Percentiles rank a stretch among this genome's conserved stretches.
Evolutionary conservation across 257 asterid species (phyloP).

Genomic region (Solanum microdontum): DNA sequence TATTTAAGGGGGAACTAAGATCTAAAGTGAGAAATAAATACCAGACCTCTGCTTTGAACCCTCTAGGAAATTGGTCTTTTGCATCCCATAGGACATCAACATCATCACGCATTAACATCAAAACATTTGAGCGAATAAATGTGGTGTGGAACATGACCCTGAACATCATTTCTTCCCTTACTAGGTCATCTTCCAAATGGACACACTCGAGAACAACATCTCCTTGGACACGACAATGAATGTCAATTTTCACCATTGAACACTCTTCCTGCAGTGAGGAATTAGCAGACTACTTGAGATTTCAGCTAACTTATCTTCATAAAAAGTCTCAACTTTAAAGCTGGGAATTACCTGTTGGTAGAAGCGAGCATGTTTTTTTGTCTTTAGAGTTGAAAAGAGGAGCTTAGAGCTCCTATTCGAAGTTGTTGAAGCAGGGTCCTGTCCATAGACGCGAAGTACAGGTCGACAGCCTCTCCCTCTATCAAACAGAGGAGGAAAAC

Average conservation of each 20-base stretch:
- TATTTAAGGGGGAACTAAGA: constrained; percentile 3
- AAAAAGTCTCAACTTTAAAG: constrained; percentile 8
- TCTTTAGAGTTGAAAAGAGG: constrained; percentile 59
- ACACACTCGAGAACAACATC: constrained; percentile 91
- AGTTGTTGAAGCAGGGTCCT: constrained; percentile 63
- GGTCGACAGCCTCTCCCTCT: constrained; percentile 89
- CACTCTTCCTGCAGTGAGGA: constrained; percentile 75
- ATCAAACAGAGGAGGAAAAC: constrained; percentile 57
- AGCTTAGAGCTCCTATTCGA: constrained; percentile 84
- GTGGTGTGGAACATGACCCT: constrained; percentile 94
- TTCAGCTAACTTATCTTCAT: constrained; percentile 2
- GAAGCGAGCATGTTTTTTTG: constrained; percentile 42
- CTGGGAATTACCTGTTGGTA: constrained; percentile 56
- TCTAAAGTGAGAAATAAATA: constrained; percentile 18
- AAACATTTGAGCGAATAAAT: constrained; percentile 71
- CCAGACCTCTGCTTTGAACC: constrained; percentile 83
- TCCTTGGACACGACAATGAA: constrained; percentile 69
- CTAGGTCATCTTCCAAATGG: constrained; percentile 79
- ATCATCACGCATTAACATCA: constrained; percentile 79
- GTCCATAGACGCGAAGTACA: constrained; percentile 81
- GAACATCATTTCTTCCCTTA: constrained; percentile 79
- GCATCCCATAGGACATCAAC: constrained; percentile 88
- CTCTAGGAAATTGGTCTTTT: constrained; percentile 67
- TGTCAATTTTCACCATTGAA: constrained; percentile 67
- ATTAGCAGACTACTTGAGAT: constrained; percentile 13